Evolutionary conservation across 2,329 filamentous ascomycete species (phyloP).

Genomic region (Camillea tinctor): DNA sequence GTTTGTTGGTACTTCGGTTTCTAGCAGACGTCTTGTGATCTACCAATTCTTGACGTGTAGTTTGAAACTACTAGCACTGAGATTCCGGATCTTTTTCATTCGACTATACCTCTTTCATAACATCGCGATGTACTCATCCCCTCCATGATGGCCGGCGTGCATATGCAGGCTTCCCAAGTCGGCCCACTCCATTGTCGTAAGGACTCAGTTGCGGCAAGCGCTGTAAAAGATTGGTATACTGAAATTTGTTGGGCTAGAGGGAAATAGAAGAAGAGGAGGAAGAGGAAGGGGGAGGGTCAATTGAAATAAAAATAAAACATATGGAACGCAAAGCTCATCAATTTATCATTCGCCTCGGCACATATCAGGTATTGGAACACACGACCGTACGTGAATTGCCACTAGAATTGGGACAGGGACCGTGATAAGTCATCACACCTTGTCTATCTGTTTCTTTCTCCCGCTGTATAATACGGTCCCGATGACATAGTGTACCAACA

Average conservation of each 20-base stretch:
- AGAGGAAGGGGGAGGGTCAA: no score
- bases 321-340: neutral
- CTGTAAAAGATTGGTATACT: neutral
- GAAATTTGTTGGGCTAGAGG: neutral
- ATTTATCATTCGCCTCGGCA: neutral
- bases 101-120: neutral
- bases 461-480: neutral
- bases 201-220: neutral
- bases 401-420: neutral
- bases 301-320: neutral
- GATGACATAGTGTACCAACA: neutral
- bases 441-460: neutral
- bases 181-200: neutral
- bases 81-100: neutral
- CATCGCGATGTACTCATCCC: neutral
- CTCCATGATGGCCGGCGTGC: neutral
- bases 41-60: neutral
- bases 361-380: neutral
- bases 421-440: neutral
- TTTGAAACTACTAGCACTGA: neutral
- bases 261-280: neutral
- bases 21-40: neutral
- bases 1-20: neutral
- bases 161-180: neutral
- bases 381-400: neutral